Evolutionary conservation across 192 early-diverging fungal species (phyloP).

Genomic region (Oehlia diaphana): DNA sequence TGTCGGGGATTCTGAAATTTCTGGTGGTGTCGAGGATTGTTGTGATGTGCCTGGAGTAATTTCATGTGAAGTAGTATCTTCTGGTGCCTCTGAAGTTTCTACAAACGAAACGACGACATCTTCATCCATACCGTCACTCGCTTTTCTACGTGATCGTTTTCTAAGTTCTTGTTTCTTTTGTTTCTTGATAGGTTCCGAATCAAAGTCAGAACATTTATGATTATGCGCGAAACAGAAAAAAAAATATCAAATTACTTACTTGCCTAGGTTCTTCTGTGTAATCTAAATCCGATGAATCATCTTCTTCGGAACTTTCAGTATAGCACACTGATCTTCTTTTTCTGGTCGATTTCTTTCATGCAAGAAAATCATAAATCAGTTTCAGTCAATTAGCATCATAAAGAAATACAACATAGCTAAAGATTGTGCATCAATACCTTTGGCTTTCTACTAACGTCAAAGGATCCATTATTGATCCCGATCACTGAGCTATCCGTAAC

Average conservation of each 20-base stretch:
- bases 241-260: slow-evolving; percentile 16
- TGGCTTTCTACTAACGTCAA: background rate
- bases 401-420: no score
- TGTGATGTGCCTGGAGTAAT: no score
- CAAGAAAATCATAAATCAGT: background rate
- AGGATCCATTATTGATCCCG: slow-evolving; percentile 8
- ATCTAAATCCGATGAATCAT: slow-evolving; percentile 3
- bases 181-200: background rate
- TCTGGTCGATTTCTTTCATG: background rate
- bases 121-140: no score
- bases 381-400: background rate
- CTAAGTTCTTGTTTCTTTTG: no score
- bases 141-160: no score
- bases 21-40: no score
- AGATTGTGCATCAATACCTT: no score
- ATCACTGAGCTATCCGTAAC: slow-evolving; percentile 14
- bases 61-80: no score
- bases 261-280: background rate
- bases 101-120: no score
- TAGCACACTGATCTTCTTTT: background rate
- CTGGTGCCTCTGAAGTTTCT: no score
- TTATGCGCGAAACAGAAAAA: background rate
- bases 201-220: background rate
- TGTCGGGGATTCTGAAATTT: no score
- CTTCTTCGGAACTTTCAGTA: slow-evolving; percentile 13